A percentile compares a stretch with the other conserved stretches of the same genome.
phyloP scores from a whole-genome alignment of 768 basidiomycete genomes.

The Amanita thiersii region DNA sequence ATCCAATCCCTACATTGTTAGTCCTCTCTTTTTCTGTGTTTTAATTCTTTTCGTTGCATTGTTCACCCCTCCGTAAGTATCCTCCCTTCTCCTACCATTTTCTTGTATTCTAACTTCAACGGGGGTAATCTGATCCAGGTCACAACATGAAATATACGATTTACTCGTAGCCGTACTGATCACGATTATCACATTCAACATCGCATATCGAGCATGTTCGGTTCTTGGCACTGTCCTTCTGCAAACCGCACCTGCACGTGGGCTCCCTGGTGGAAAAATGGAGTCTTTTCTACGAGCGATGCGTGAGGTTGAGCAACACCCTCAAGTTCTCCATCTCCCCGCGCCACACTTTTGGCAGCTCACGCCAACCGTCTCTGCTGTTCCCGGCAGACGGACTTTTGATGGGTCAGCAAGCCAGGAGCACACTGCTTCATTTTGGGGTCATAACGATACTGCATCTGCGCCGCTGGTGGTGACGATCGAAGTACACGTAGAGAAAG shows the following conservation, averaged over 20 bases:
- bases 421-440: no score
- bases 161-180: slow-evolving; percentile 76
- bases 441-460: no score
- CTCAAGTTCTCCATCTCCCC: slow-evolving; percentile 73
- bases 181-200: slow-evolving; percentile 68
- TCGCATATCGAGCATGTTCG: slow-evolving; percentile 79
- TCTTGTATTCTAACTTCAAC: slow-evolving; percentile 1
- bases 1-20: slow-evolving; percentile 68
- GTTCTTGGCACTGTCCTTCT: slow-evolving; percentile 81
- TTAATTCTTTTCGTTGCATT: slow-evolving; percentile 47
- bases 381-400: slow-evolving; percentile 11
- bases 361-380: slow-evolving; percentile 37
- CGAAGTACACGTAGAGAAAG: slow-evolving; percentile 64
- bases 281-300: slow-evolving; percentile 73
- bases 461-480: slow-evolving; percentile 69
- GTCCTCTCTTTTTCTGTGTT: slow-evolving; percentile 51
- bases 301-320: slow-evolving; percentile 82
- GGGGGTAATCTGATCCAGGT: slow-evolving; percentile 16
- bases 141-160: slow-evolving; percentile 68
- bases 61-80: slow-evolving; percentile 49
- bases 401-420: slow-evolving; percentile 14
- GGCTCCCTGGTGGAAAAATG: slow-evolving; percentile 58
- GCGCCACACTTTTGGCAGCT: slow-evolving; percentile 90
- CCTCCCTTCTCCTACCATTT: background rate
- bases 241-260: slow-evolving; percentile 79